Evolutionary conservation across 345 rosid species (phyloP), one percentile per base, ranked within the genome.

Genomic region (Leavenworthia alabamica): DNA sequence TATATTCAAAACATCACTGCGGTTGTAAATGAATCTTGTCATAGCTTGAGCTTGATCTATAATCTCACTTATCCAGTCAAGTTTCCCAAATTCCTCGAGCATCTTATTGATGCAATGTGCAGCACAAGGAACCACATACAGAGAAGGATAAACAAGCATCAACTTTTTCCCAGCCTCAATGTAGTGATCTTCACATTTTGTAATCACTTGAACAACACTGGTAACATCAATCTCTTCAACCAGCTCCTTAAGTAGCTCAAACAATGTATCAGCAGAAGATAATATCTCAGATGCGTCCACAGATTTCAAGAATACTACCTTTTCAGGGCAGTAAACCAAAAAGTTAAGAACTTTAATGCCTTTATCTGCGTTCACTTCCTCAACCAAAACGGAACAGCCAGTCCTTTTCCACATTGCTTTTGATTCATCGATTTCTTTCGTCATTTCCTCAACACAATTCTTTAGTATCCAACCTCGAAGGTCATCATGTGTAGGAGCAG

Each of bases 51-150:
- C 97, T 62, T 79, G 88, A 61, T 78, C 89, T 28, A 92, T 75
- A 9, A 78, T 73, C 39, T 70, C 73, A 48, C 71, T 56, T 71
- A 92, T 81, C 97, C 90, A 83, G 27, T 69, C 31, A 40, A 71
- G 12, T 1, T 56, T 56, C 19, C 35, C 64, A 37, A 92, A 82
- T 56, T 92, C 95, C 58, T 82, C 89, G 3, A 92, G 89, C 66
- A 92, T 92, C 79, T 76, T 58, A 69, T 85, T 86, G 44, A 86
- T 64, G 72, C 85, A 85, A 55, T 62, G 81, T 60, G 80, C 77
- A 47, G 93, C 89, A 56, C 94, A 89, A 60, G 97, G 94, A 63
- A 86, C 79, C 95, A 95, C 89, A 40, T 80, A 92, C 10, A 92
- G 73, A 48, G 78, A 76, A 12, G 86, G 89, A 66, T 81, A 85